Conservation (phyloP, 345 rosid genomes). For the Microthlaspi erraticum region DNA sequence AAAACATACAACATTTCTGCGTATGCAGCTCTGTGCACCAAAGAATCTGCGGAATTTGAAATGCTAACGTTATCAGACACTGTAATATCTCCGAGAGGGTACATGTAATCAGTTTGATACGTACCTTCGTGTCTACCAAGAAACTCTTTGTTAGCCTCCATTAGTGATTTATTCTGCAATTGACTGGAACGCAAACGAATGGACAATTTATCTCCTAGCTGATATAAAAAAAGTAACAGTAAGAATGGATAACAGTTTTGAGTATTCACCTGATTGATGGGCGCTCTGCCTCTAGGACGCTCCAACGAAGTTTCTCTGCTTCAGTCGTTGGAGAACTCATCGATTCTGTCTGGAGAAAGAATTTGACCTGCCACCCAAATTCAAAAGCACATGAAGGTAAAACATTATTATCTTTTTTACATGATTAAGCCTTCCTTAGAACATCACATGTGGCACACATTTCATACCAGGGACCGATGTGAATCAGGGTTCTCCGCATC, state of each 20-base stretch:
- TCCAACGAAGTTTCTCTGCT: constrained; percentile 83
- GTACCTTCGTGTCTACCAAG: constrained; percentile 78
- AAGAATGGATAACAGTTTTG: constrained; percentile 10
- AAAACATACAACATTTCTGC: constrained; percentile 81
- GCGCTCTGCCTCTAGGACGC: constrained; percentile 91
- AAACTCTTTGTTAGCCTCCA: constrained; percentile 77
- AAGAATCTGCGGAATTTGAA: constrained; percentile 67
- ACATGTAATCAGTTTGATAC: constrained; percentile 23
- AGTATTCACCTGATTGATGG: constrained; percentile 71
- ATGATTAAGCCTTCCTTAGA: constrained; percentile 13
- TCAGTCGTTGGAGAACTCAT: constrained; percentile 68
- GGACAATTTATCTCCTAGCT: constrained; percentile 21
- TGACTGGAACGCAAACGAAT: constrained; percentile 55
- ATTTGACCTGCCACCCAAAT: constrained; percentile 64
- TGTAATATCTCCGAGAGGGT: background rate
- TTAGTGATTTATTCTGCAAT: constrained; percentile 75
- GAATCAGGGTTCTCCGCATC: constrained; percentile 90
- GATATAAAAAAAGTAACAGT: constrained; percentile 8
- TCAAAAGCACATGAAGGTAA: constrained; percentile 16
- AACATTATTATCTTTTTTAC: background rate
- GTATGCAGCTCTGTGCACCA: constrained; percentile 93
- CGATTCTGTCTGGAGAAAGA: constrained; percentile 74
- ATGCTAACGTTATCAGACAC: background rate
- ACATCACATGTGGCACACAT: constrained; percentile 19
- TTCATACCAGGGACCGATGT: constrained; percentile 83